phyloP scores from a whole-genome alignment of 2,329 filamentous ascomycete genomes.

The Phaeophleospora eucalypticola region DNA sequence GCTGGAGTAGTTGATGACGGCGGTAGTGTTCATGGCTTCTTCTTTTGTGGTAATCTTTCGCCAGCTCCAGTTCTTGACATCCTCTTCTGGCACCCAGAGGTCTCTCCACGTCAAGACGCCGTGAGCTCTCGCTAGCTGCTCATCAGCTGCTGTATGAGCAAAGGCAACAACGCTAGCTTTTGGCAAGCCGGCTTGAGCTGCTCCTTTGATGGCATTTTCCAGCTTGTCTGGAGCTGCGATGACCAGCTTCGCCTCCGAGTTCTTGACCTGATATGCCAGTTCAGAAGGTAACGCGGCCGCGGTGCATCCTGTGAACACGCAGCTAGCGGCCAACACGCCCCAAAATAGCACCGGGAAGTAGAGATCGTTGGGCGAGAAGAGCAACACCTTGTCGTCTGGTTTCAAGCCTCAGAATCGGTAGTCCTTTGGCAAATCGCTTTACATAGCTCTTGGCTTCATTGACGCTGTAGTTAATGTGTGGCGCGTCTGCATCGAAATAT shows the following conservation, averaged over 20 bases:
- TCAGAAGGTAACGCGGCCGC: slow-evolving; percentile 66
- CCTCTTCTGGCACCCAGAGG: slow-evolving; percentile 54
- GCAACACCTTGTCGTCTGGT: slow-evolving; percentile 64
- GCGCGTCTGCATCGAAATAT: slow-evolving; percentile 1
- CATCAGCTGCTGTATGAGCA: slow-evolving; percentile 4
- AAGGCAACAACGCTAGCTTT: slow-evolving; percentile 60
- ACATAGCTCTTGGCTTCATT: background rate
- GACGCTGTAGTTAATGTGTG: background rate
- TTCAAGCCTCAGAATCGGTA: slow-evolving; percentile 59
- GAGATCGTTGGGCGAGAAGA: slow-evolving; percentile 70
- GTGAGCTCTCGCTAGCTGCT: background rate
- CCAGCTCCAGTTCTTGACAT: slow-evolving; percentile 37
- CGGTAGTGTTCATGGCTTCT: slow-evolving; percentile 50
- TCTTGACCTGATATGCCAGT: slow-evolving; percentile 68
- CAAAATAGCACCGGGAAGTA: slow-evolving; percentile 69
- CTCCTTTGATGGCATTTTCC: slow-evolving; percentile 63
- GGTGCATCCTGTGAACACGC: slow-evolving; percentile 72
- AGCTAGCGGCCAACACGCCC: slow-evolving; percentile 71
- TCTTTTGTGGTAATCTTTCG: slow-evolving; percentile 29
- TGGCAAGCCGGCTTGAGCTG: slow-evolving; percentile 53
- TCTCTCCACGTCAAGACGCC: slow-evolving; percentile 58
- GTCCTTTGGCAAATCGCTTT: slow-evolving; percentile 66
- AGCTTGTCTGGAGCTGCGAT: slow-evolving; percentile 57
- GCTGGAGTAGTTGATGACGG: slow-evolving; percentile 73
- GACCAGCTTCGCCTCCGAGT: slow-evolving; percentile 65